phyloP scores from a whole-genome alignment of 257 asterid genomes.

The Haberlea rhodopensis region DNA sequence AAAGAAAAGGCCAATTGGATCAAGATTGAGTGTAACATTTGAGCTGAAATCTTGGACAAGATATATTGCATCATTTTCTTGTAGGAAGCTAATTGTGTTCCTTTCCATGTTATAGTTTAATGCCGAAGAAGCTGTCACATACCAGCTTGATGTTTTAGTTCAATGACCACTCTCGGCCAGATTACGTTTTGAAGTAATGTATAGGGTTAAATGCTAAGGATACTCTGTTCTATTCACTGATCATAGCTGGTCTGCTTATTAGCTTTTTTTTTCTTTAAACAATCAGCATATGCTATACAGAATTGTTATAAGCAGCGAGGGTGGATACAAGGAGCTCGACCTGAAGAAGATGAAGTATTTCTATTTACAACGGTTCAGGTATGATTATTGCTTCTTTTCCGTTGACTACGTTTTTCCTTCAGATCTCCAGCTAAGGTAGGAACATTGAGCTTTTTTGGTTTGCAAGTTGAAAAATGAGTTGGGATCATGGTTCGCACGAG shows the following conservation, averaged over 20 bases:
- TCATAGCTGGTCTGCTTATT: not conserved
- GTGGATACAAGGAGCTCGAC: constrained; percentile 87
- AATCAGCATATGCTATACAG: constrained; percentile 39
- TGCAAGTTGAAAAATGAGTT: not conserved
- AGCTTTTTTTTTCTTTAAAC: constrained; percentile 15
- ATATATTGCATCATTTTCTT: constrained; percentile 3
- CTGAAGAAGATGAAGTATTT: constrained; percentile 84
- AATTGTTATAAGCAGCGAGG: constrained; percentile 70
- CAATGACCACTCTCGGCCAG: constrained; percentile 85
- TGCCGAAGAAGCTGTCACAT: constrained; percentile 79
- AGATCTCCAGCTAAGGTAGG: constrained; percentile 11
- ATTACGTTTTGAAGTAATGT: constrained; percentile 97
- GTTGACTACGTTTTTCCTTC: constrained; percentile 1
- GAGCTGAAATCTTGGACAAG: constrained; percentile 16
- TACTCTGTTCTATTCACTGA: constrained; percentile 5
- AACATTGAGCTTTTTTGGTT: not conserved
- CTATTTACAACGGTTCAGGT: constrained; percentile 91
- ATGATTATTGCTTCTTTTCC: constrained; percentile 20
- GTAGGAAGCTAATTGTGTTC: constrained; percentile 11
- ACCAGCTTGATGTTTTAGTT: constrained; percentile 94
- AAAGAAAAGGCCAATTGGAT: constrained; percentile 75
- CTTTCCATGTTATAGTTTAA: constrained; percentile 50
- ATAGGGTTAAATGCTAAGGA: constrained; percentile 81
- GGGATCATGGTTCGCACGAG: too few species aligned
- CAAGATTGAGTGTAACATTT: constrained; percentile 70